A percentile compares a stretch with the other conserved stretches of the same genome.
Evolutionary conservation across 495 filamentous ascomycete genomes (phyloP).

Genomic region (Halenospora varia): DNA sequence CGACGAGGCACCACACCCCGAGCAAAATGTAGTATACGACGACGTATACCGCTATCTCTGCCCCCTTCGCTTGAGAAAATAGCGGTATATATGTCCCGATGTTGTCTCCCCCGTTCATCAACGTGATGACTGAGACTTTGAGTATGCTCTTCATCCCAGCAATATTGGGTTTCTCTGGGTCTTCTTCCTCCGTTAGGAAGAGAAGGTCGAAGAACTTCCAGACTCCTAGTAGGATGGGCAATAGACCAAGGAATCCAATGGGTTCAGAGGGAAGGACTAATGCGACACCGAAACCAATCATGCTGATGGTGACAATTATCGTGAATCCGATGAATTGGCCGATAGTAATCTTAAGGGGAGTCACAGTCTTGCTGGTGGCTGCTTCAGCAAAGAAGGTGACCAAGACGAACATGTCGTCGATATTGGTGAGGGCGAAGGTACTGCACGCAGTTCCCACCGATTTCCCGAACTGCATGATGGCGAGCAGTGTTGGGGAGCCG

Average conservation of each 20-base stretch:
- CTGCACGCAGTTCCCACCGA: slow-evolving; percentile 17
- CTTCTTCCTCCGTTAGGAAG: slow-evolving; percentile 1
- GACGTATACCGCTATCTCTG: slow-evolving; percentile 18
- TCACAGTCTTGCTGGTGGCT: slow-evolving; percentile 4
- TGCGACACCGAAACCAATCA: slow-evolving; percentile 18
- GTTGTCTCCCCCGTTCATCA: slow-evolving; percentile 20
- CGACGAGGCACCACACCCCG: slow-evolving; percentile 17
- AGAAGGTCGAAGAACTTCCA: slow-evolving; percentile 5
- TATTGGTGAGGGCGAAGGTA: slow-evolving; percentile 20
- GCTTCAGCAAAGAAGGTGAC: slow-evolving; percentile 20
- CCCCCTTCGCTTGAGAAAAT: slow-evolving; percentile 19
- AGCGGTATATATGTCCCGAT: slow-evolving; percentile 18
- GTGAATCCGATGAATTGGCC: slow-evolving; percentile 21
- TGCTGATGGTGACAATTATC: slow-evolving; percentile 13
- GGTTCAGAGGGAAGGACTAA: slow-evolving; percentile 14
- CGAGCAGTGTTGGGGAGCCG: not conserved
- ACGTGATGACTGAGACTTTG: slow-evolving; percentile 13
- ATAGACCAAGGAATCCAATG: slow-evolving; percentile 9
- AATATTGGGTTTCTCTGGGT: not conserved
- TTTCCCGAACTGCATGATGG: slow-evolving; percentile 16
- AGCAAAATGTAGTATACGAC: slow-evolving; percentile 18
- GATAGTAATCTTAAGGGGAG: slow-evolving; percentile 16
- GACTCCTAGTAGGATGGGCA: slow-evolving; percentile 6
- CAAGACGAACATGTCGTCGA: slow-evolving; percentile 22
- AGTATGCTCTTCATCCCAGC: slow-evolving; percentile 5